These are phyloP conservation scores for Colletotrichum liaoningense DNA, from an alignment of 2,329 filamentous ascomycete genomes.

Conservation along the genomic window DNA sequence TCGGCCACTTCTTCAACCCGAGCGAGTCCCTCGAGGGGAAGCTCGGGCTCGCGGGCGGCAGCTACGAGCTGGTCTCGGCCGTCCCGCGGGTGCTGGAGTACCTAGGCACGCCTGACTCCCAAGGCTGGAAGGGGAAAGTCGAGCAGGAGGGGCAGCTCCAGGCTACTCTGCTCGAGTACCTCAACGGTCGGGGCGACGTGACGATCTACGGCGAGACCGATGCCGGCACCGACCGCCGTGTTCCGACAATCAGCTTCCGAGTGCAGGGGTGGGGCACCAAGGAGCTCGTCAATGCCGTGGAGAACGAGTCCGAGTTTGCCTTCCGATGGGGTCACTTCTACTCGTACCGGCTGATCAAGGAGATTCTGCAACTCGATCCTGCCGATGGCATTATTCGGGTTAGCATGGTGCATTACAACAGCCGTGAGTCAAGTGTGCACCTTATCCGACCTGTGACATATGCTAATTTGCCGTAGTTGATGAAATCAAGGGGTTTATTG, in stretches of 20 bases:
- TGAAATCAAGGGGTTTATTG: conserved; percentile 65
- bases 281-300: conserved; percentile 71
- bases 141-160: conserved; percentile 72
- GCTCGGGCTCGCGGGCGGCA: conserved; percentile 74
- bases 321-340: conserved; percentile 79
- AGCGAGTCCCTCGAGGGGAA: conserved; percentile 71
- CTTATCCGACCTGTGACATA: neutral
- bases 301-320: conserved; percentile 68
- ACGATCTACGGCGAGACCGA: conserved; percentile 69
- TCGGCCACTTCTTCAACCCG: conserved; percentile 76
- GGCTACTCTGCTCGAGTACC: conserved; percentile 67
- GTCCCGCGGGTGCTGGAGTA: conserved; percentile 73
- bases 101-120: conserved; percentile 54
- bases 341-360: conserved; percentile 69
- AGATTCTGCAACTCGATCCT: conserved; percentile 67
- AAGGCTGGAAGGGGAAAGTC: conserved; percentile 63
- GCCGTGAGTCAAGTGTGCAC: conserved; percentile 57
- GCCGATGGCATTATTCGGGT: conserved; percentile 73
- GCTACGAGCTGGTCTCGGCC: conserved; percentile 75
- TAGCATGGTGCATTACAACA: conserved; percentile 82
- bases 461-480: conserved; percentile 55
- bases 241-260: conserved; percentile 76
- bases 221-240: conserved; percentile 59
- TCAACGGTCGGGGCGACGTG: conserved; percentile 62
- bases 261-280: conserved; percentile 67